phyloP scores from a whole-genome alignment of 2,329 filamentous ascomycete genomes.

The Colletotrichum liaoningense region DNA sequence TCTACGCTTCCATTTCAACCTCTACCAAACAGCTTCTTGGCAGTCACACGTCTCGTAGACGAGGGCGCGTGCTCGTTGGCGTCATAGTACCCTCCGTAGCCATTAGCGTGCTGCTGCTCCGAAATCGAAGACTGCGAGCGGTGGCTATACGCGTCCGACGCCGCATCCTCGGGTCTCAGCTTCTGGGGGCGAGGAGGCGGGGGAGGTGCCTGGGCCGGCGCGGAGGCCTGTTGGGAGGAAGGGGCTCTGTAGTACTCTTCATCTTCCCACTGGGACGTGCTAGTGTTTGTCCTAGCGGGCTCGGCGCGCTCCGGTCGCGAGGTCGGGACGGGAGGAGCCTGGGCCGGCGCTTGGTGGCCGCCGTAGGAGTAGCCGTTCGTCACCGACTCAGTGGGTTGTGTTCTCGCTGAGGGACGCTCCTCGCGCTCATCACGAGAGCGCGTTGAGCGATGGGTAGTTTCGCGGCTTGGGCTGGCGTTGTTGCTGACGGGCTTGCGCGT shows the following conservation, averaged over 20 bases:
- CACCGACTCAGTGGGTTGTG: background rate
- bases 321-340: background rate
- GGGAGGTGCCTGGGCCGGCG: slow-evolving; percentile 40
- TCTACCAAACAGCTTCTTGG: slow-evolving; percentile 37
- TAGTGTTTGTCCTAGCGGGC: slow-evolving; percentile 18
- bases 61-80: slow-evolving; percentile 19
- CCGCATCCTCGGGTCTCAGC: slow-evolving; percentile 40
- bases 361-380: slow-evolving; percentile 23
- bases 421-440: slow-evolving; percentile 28
- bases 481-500: slow-evolving; percentile 27
- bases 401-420: slow-evolving; percentile 1
- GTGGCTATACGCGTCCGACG: slow-evolving; percentile 18
- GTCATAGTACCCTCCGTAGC: slow-evolving; percentile 25
- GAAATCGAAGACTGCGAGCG: slow-evolving; percentile 7
- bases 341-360: background rate
- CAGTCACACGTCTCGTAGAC: slow-evolving; percentile 28
- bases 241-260: slow-evolving; percentile 37
- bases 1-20: background rate
- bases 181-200: slow-evolving; percentile 48
- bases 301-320: slow-evolving; percentile 19
- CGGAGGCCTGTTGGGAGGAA: slow-evolving; percentile 17
- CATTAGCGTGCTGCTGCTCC: slow-evolving; percentile 27
- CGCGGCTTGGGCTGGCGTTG: slow-evolving; percentile 15
- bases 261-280: slow-evolving; percentile 34
- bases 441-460: slow-evolving; percentile 5